Evolutionary conservation across 2,329 filamentous ascomycete species (phyloP).

Genomic region (Dothideomycetidae sp.): DNA sequence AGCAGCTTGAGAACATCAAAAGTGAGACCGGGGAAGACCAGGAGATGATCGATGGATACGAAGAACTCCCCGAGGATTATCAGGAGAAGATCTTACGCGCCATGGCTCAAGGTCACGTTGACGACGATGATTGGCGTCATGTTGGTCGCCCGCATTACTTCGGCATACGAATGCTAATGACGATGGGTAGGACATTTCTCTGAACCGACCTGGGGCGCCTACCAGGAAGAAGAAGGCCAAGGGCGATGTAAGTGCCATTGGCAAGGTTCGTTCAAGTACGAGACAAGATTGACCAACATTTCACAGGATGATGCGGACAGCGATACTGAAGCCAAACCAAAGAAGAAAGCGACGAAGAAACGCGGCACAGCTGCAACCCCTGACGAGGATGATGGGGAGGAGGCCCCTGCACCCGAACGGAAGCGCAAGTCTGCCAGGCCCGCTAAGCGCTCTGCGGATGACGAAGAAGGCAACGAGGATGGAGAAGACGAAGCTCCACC

Average conservation of each 20-base stretch:
- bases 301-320: conserved; percentile 15
- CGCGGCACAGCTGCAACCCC: conserved; percentile 25
- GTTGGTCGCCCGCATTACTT: conserved; percentile 48
- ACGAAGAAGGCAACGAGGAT: conserved; percentile 15
- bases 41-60: conserved; percentile 63
- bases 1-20: conserved; percentile 52
- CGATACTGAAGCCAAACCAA: conserved; percentile 9
- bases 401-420: conserved; percentile 18
- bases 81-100: conserved; percentile 62
- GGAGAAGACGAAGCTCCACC: conserved; percentile 14
- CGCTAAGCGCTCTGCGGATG: conserved; percentile 17
- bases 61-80: conserved; percentile 54
- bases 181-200: no score
- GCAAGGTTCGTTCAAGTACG: no score
- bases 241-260: conserved; percentile 19
- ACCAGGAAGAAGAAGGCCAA: conserved; percentile 20
- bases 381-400: conserved; percentile 24
- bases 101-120: conserved; percentile 64
- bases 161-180: no score
- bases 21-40: conserved; percentile 44
- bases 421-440: conserved; percentile 13
- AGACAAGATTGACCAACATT: no score
- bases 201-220: conserved; percentile 50
- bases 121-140: conserved; percentile 75
- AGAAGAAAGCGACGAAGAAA: conserved; percentile 28